A percentile compares a stretch with the other conserved stretches of the same genome.
Evolutionary conservation across 2,329 filamentous ascomycete genomes (phyloP).

Genomic region (Talaromyces funiculosus): DNA sequence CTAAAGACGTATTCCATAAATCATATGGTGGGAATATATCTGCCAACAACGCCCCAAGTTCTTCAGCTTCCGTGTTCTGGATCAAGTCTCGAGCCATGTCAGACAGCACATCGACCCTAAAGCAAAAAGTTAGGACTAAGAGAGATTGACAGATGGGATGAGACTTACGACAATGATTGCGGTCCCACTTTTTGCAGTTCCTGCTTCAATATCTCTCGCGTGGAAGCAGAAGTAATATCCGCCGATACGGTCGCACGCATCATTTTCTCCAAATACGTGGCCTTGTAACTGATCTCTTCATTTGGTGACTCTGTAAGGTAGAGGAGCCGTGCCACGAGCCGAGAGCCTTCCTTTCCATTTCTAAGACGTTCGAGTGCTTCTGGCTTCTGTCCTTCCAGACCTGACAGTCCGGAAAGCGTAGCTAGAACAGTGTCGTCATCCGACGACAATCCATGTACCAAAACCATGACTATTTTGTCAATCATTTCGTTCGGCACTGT

Average conservation of each 20-base stretch:
- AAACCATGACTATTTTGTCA: conserved; percentile 31
- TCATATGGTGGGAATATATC: conserved; percentile 58
- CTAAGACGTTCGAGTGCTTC: conserved; percentile 42
- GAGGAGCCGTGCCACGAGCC: conserved; percentile 48
- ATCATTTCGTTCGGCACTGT: conserved; percentile 29
- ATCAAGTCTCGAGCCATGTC: conserved; percentile 49
- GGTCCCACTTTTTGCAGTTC: conserved; percentile 43
- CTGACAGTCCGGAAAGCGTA: conserved; percentile 42
- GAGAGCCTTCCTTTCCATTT: conserved; percentile 41
- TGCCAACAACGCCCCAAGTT: conserved; percentile 23
- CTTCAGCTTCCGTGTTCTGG: conserved; percentile 26
- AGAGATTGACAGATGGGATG: neutral
- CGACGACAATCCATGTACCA: conserved; percentile 39
- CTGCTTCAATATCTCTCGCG: conserved; percentile 49
- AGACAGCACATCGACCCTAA: conserved; percentile 52
- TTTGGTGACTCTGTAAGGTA: conserved; percentile 49
- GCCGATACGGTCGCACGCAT: conserved; percentile 34
- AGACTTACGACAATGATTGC: conserved; percentile 43
- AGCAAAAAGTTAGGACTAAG: conserved; percentile 22
- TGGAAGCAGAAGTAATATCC: conserved; percentile 39
- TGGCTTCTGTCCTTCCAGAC: conserved; percentile 41
- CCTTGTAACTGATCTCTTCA: conserved; percentile 45
- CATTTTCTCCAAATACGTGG: conserved; percentile 29
- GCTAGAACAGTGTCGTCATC: conserved; percentile 29
- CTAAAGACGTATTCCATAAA: conserved; percentile 62